Base-by-base conservation (phyloP, 441 rosid species). In the Syzygium malaccense region DNA sequence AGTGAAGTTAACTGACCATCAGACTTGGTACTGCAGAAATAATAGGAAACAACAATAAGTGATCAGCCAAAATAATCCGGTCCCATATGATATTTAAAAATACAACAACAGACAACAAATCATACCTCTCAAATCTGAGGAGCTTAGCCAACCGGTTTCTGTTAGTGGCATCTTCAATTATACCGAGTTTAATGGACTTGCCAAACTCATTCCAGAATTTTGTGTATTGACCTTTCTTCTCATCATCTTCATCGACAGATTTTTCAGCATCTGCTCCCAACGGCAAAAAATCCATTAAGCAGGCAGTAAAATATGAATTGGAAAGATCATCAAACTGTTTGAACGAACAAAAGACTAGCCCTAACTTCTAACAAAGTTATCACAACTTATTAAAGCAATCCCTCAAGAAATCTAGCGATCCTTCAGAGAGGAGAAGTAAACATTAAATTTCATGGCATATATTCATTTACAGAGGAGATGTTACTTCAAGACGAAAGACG, bases 151-250 rank as follows among this genome's bases (percentile, higher is more conserved):
- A 89, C 86, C 99, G 94, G 89, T 97, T 96, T 90, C 99, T 95
- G 92, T 97, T 97, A 48, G 96, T 89, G 62, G 98, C 96, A 91
- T 97, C 99, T 94, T 97, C 99, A 87, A 96, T 93, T 86, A 96
- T 96, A 53, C 99, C 99, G 78, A 96, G 98, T 93, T 96, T 97
- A 84, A 96, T 95, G 33, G 98, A 97, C 92, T 96, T 96, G 87
- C 99, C 99, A 90, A 95, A 97, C 91, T 97, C 98, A 89, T 96
- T 96, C 99, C 99, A 96, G 94, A 97, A 96, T 87, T 94, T 96
- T 11, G 95, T 45, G 87, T 97, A 97, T 87, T 96, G 98, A 86
- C 98, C 99, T 91, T 91, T 96, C 95, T 95, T 96, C 93, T 96
- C 98, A 91, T 95, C 93, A 45, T 87, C 51, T 41, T 75, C 91